A percentile compares a stretch with the other conserved stretches of the same genome.
These are phyloP conservation scores for Globisporangium cystogenes DNA, from an alignment of 352 stramenopile genomes.

Conservation along the genomic window DNA sequence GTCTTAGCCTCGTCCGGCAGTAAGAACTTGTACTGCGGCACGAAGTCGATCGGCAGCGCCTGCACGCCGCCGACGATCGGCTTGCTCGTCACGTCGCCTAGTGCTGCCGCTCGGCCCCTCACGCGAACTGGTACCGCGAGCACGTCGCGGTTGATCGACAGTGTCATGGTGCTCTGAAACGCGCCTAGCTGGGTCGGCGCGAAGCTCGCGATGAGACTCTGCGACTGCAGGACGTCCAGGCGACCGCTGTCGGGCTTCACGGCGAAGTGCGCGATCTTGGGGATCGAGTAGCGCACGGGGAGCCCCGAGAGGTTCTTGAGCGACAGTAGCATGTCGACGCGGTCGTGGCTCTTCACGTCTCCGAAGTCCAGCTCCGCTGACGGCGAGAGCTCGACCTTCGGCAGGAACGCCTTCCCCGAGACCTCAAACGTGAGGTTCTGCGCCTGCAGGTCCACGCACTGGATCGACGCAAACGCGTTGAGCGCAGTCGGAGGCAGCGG, in stretches of 20 bases:
- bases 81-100: constrained; percentile 30
- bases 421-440: constrained; percentile 80
- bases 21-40: constrained; percentile 88
- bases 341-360: constrained; percentile 66
- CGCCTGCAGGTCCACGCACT: constrained; percentile 52
- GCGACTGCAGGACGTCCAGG: constrained; percentile 82
- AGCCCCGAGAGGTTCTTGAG: constrained; percentile 80
- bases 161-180: constrained; percentile 42
- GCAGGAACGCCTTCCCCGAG: constrained; percentile 48
- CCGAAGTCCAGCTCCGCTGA: constrained; percentile 72
- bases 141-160: constrained; percentile 45
- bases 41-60: constrained; percentile 81
- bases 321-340: constrained; percentile 77
- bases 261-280: constrained; percentile 75
- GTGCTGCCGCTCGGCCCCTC: constrained; percentile 45
- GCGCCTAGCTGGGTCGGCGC: constrained; percentile 79
- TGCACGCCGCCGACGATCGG: constrained; percentile 50
- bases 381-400: constrained; percentile 40
- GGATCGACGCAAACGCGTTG: constrained; percentile 67
- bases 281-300: constrained; percentile 54
- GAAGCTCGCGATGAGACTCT: constrained; percentile 89
- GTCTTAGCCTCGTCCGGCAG: constrained; percentile 61
- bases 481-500: constrained; percentile 26
- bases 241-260: constrained; percentile 51
- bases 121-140: constrained; percentile 56